These are phyloP conservation scores for Mitragyna speciosa DNA, from an alignment of 257 asterid species.

Conservation along the genomic window DNA sequence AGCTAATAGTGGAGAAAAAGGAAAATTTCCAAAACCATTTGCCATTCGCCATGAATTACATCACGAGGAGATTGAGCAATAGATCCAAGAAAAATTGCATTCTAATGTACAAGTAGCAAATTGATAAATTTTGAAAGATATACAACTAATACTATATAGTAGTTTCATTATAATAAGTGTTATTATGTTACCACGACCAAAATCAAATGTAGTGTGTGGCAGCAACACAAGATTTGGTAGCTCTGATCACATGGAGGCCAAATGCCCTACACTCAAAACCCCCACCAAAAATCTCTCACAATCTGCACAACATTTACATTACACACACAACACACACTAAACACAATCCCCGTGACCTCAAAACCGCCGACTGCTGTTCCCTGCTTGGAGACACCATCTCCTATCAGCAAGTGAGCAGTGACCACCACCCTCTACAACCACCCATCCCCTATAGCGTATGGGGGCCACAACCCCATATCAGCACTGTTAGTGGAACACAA, in stretches of 20 bases:
- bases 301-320: neutral
- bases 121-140: neutral
- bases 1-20: neutral
- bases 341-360: constrained; percentile 12
- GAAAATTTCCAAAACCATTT: neutral
- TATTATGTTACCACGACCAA: neutral
- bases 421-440: neutral
- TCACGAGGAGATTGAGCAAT: constrained; percentile 16
- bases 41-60: neutral
- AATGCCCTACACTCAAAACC: constrained; percentile 31
- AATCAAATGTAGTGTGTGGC: constrained; percentile 18
- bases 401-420: neutral
- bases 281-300: constrained; percentile 8
- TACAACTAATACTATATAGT: too few species aligned
- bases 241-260: constrained; percentile 34
- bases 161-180: neutral
- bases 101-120: constrained; percentile 32
- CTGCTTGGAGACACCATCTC: constrained; percentile 45
- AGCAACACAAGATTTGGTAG: constrained; percentile 33
- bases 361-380: constrained; percentile 47
- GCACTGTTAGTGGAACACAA: constrained; percentile 43
- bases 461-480: neutral
- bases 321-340: neutral
- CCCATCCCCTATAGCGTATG: too few species aligned
- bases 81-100: constrained; percentile 49